phyloP scores from a whole-genome alignment of 2,329 filamentous ascomycete genomes.

The Parafenestella ontariensis region DNA sequence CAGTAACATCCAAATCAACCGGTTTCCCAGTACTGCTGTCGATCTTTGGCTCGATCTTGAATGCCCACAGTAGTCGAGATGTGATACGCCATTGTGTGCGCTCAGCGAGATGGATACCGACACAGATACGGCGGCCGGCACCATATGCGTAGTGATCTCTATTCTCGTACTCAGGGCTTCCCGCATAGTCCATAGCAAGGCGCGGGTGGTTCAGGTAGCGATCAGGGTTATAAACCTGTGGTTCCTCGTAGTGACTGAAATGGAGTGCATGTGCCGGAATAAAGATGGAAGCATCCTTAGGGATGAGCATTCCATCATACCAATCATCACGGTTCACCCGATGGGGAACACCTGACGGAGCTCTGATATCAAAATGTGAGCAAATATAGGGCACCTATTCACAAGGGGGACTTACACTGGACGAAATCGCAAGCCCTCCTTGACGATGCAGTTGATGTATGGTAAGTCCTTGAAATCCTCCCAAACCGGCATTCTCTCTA shows the following conservation, averaged over 20 bases:
- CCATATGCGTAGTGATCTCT: constrained; percentile 60
- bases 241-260: constrained; percentile 26
- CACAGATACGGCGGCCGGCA: constrained; percentile 57
- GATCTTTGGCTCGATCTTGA: constrained; percentile 11
- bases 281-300: constrained; percentile 38
- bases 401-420: constrained; percentile 30
- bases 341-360: constrained; percentile 33
- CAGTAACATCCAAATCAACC: too few relatives aligned
- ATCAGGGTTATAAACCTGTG: constrained; percentile 45
- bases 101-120: constrained; percentile 61
- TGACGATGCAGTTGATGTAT: constrained; percentile 41
- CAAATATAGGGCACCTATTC: background rate
- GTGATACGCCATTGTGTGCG: constrained; percentile 55
- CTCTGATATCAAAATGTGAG: constrained; percentile 11
- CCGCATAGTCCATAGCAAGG: constrained; percentile 48
- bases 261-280: constrained; percentile 36
- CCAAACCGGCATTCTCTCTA: constrained; percentile 25
- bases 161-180: constrained; percentile 39
- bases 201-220: constrained; percentile 41
- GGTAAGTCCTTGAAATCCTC: constrained; percentile 35
- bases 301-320: constrained; percentile 41
- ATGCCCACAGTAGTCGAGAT: constrained; percentile 43
- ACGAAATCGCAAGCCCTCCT: constrained; percentile 33
- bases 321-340: constrained; percentile 32
- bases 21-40: too few relatives aligned